Evolutionary conservation across 2,329 filamentous ascomycete genomes (phyloP).

Genomic region (Allantophomopsis cytisporea): DNA sequence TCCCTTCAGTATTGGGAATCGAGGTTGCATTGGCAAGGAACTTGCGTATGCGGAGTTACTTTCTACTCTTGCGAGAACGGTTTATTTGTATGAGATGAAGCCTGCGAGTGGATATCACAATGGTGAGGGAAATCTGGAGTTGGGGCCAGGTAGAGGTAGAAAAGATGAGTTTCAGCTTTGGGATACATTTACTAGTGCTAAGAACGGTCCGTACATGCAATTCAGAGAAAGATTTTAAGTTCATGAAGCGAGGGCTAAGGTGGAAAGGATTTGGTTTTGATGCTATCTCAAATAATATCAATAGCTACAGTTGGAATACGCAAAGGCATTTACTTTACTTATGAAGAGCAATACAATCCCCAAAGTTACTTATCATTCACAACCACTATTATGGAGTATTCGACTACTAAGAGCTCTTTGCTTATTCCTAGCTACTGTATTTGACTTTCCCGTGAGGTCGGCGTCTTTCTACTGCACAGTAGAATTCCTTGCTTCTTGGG

Average conservation of each 20-base stretch:
- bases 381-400: no score
- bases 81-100: conserved; percentile 8
- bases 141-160: conserved; percentile 40
- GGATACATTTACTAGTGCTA: conserved; percentile 62
- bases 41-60: conserved; percentile 14
- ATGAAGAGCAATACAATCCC: no score
- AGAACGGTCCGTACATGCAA: conserved; percentile 58
- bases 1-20: conserved; percentile 13
- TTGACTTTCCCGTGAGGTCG: no score
- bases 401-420: no score
- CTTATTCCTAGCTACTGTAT: no score
- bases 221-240: conserved; percentile 22
- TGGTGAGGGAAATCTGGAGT: conserved; percentile 32
- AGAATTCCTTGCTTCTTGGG: no score
- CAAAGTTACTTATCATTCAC: no score
- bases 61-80: conserved; percentile 9
- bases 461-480: no score
- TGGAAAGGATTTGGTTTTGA: neutral
- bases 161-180: conserved; percentile 52
- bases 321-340: no score
- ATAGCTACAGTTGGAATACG: no score
- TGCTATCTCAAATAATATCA: no score
- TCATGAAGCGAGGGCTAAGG: conserved; percentile 7
- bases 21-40: conserved; percentile 13
- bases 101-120: conserved; percentile 23